Percentiles rank a stretch among this genome's conserved stretches.
Evolutionary conservation across 345 rosid genomes (phyloP).

Genomic region (Mallotus nudiflorus): DNA sequence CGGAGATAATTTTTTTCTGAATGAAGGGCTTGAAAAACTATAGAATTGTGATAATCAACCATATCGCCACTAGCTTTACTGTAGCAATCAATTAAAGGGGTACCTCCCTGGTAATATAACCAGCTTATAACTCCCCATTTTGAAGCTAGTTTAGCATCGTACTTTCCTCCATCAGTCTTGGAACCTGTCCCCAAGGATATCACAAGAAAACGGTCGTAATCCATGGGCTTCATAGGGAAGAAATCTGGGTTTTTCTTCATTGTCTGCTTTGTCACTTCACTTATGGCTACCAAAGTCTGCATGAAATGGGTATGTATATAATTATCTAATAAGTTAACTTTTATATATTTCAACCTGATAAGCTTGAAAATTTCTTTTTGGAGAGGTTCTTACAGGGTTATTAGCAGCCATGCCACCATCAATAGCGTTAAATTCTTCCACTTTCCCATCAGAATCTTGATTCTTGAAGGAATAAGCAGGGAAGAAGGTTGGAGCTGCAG

Average conservation of each 20-base stretch:
- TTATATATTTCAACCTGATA: too few relatives aligned
- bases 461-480: slow-evolving; percentile 59
- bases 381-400: slow-evolving; percentile 53
- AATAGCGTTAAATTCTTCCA: slow-evolving; percentile 56
- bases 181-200: slow-evolving; percentile 73
- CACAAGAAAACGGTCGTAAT: slow-evolving; percentile 51
- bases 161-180: slow-evolving; percentile 32
- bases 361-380: too few relatives aligned
- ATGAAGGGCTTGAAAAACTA: slow-evolving; percentile 52
- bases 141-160: slow-evolving; percentile 43
- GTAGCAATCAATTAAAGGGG: slow-evolving; percentile 56
- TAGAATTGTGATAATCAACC: slow-evolving; percentile 57
- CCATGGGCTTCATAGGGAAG: slow-evolving; percentile 38
- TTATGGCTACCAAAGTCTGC: slow-evolving; percentile 66
- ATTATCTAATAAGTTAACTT: too few relatives aligned
- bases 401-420: slow-evolving; percentile 72
- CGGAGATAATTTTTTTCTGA: slow-evolving; percentile 63
- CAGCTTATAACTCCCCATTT: slow-evolving; percentile 70
- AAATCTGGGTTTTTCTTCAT: slow-evolving; percentile 49
- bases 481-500: slow-evolving; percentile 73
- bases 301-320: neutral
- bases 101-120: slow-evolving; percentile 46
- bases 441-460: slow-evolving; percentile 39
- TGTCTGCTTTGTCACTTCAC: slow-evolving; percentile 58
- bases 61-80: slow-evolving; percentile 49